These are phyloP conservation scores for Kwoniella sp. DNA, from an alignment of 768 basidiomycete species.

Conservation along the genomic window DNA sequence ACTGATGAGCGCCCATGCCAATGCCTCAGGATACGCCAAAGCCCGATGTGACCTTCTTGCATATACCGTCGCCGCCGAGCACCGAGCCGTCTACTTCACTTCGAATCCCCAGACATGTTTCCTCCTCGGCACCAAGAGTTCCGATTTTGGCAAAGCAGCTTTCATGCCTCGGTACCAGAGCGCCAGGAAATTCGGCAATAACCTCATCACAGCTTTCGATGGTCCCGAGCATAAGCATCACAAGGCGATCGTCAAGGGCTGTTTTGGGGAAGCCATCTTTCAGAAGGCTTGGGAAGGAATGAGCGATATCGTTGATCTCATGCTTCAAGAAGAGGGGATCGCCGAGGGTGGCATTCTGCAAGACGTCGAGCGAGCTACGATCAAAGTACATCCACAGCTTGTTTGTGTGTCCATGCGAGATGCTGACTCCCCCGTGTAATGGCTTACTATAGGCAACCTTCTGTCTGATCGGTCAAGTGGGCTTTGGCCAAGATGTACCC, in stretches of 20 bases:
- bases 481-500: constrained; percentile 18
- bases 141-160: constrained; percentile 24
- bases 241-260: constrained; percentile 32
- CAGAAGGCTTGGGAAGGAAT: constrained; percentile 29
- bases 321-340: constrained; percentile 26
- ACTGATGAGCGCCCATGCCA: too few species aligned
- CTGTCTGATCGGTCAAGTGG: constrained; percentile 16
- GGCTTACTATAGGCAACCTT: not conserved
- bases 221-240: constrained; percentile 36
- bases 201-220: constrained; percentile 24
- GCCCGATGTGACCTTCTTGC: constrained; percentile 37
- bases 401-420: not conserved
- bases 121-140: constrained; percentile 15
- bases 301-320: constrained; percentile 11
- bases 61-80: constrained; percentile 21
- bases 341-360: constrained; percentile 26
- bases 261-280: constrained; percentile 35
- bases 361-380: constrained; percentile 14
- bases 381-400: constrained; percentile 19
- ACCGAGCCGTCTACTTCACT: constrained; percentile 30
- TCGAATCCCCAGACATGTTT: constrained; percentile 19
- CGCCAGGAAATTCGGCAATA: constrained; percentile 31
- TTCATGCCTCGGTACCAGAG: constrained; percentile 23
- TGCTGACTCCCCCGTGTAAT: not conserved
- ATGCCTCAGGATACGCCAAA: constrained; percentile 33